Evolutionary conservation across 768 basidiomycete species (phyloP).

Genomic region (Gelatoporia subvermispora): DNA sequence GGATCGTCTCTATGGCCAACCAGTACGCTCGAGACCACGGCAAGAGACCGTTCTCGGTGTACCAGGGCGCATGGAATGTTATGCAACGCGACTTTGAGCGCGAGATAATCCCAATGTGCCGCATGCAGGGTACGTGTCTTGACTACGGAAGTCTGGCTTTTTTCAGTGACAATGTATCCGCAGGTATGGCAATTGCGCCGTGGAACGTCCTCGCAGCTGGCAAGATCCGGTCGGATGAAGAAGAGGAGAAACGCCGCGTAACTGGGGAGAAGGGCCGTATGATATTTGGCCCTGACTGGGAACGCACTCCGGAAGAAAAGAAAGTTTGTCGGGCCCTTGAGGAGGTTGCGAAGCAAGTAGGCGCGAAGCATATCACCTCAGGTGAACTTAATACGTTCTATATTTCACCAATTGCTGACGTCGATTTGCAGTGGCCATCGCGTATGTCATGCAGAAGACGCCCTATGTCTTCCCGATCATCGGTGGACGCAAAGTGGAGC

Average conservation of each 20-base stretch:
- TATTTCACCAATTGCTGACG: not conserved
- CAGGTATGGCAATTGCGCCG: constrained; percentile 33
- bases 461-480: constrained; percentile 17
- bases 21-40: constrained; percentile 31
- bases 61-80: constrained; percentile 30
- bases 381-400: not conserved
- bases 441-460: constrained; percentile 25
- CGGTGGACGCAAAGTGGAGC: constrained; percentile 13
- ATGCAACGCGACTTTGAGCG: constrained; percentile 33
- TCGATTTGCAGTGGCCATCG: constrained; percentile 18
- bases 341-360: constrained; percentile 44
- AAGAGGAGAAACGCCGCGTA: constrained; percentile 24
- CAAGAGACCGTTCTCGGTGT: constrained; percentile 36
- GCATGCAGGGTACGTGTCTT: constrained; percentile 19
- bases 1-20: constrained; percentile 30
- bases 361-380: constrained; percentile 16
- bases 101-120: constrained; percentile 31
- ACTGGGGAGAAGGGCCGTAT: constrained; percentile 30
- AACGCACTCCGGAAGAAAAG: constrained; percentile 38
- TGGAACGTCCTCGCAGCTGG: constrained; percentile 38
- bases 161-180: not conserved
- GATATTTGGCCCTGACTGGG: constrained; percentile 30
- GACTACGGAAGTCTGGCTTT: constrained; percentile 4
- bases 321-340: constrained; percentile 39
- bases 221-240: constrained; percentile 31